phyloP scores from a whole-genome alignment of 1,284 basidiomycete species.

The Athelia sp. region DNA sequence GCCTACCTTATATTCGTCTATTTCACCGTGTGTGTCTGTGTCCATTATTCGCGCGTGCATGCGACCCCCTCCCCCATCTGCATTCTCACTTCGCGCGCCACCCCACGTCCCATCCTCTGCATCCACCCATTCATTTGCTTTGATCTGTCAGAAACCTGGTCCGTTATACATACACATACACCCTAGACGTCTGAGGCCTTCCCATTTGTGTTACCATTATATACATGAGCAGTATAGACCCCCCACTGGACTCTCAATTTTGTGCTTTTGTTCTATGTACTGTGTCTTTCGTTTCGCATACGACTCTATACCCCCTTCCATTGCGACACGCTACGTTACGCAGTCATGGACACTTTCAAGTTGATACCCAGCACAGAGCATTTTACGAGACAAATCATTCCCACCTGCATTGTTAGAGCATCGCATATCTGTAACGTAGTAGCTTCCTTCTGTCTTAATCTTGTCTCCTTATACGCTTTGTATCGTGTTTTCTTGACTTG shows the following conservation, averaged over 20 bases:
- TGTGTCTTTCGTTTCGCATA: slow-evolving; percentile 49
- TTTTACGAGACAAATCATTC: slow-evolving; percentile 54
- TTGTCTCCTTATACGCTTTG: neutral
- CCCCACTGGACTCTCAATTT: too few species aligned
- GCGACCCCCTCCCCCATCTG: slow-evolving; percentile 10
- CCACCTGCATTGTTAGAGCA: slow-evolving; percentile 42
- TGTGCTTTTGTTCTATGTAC: slow-evolving; percentile 12
- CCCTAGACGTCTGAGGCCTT: slow-evolving; percentile 24
- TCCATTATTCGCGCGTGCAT: slow-evolving; percentile 29
- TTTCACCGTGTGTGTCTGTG: slow-evolving; percentile 24
- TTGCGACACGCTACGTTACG: slow-evolving; percentile 41
- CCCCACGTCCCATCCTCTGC: slow-evolving; percentile 21
- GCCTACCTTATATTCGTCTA: slow-evolving; percentile 39
- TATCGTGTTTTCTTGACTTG: neutral
- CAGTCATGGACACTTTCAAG: slow-evolving; percentile 39
- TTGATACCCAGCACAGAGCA: slow-evolving; percentile 39
- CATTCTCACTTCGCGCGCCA: slow-evolving; percentile 19
- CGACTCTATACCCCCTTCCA: slow-evolving; percentile 33
- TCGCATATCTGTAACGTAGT: slow-evolving; percentile 56
- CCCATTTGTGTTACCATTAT: slow-evolving; percentile 9
- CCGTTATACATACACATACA: slow-evolving; percentile 25
- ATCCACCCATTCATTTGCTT: slow-evolving; percentile 23
- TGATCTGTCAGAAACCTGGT: neutral
- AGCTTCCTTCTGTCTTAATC: slow-evolving; percentile 10
- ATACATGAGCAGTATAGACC: slow-evolving; percentile 39